Conservation (phyloP, 306 rosid species). For the Casuarina cunninghamiana region DNA sequence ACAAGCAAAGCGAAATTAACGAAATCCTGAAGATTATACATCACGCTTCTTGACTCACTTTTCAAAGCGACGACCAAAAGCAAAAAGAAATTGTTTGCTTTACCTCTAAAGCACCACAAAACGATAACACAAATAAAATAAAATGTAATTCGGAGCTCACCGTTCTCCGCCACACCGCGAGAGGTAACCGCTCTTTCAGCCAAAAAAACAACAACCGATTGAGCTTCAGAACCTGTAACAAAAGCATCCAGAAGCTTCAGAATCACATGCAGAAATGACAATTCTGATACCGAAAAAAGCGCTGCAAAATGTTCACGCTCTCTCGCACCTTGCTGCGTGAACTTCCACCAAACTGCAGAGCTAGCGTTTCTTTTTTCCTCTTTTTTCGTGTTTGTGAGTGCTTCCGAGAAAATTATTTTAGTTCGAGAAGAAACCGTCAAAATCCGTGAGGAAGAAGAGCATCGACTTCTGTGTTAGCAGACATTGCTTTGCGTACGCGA, state of each 20-base stretch:
- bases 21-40: constrained; percentile 21
- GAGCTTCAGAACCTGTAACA: constrained; percentile 1
- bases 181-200: neutral
- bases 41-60: constrained; percentile 49
- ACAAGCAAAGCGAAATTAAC: constrained; percentile 17
- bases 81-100: neutral
- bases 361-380: neutral
- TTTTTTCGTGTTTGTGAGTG: neutral
- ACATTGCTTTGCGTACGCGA: constrained; percentile 70
- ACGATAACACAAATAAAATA: neutral
- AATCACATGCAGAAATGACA: constrained; percentile 22
- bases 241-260: neutral
- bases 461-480: constrained; percentile 47
- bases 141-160: neutral
- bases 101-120: constrained; percentile 7
- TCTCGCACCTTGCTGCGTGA: neutral
- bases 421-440: constrained; percentile 22
- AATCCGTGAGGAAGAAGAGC: constrained; percentile 28
- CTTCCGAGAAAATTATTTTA: neutral
- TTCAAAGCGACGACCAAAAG: constrained; percentile 29
- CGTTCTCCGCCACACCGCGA: constrained; percentile 6
- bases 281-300: neutral
- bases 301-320: constrained; percentile 4
- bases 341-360: constrained; percentile 4
- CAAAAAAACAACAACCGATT: neutral